phyloP scores from a whole-genome alignment of 2,329 filamentous ascomycete species.

The Pyricularia sp. region DNA sequence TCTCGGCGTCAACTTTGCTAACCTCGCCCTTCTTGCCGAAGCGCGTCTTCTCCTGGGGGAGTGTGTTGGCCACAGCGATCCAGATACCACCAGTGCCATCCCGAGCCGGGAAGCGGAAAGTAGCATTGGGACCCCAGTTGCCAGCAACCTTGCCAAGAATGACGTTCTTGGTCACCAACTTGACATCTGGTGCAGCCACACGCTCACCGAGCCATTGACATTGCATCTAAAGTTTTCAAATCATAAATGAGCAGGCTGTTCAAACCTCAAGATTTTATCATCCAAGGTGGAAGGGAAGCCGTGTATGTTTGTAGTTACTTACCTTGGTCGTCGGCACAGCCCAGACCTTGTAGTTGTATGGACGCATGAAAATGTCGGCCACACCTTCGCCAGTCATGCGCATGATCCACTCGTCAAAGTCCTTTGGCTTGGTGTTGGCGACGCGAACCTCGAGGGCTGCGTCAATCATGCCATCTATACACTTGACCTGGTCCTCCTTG shows the following conservation, averaged over 20 bases:
- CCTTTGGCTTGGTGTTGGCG: constrained; percentile 81
- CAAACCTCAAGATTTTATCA: neutral
- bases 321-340: constrained; percentile 96
- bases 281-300: neutral
- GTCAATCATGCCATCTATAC: constrained; percentile 93
- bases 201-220: constrained; percentile 97
- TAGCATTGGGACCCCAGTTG: constrained; percentile 96
- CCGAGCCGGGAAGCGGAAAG: constrained; percentile 93
- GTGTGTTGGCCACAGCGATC: constrained; percentile 90
- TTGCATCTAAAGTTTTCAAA: constrained; percentile 69
- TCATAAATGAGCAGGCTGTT: constrained; percentile 2
- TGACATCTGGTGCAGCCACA: constrained; percentile 93
- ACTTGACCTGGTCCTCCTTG: constrained; percentile 93
- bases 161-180: constrained; percentile 86
- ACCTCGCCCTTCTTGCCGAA: constrained; percentile 83
- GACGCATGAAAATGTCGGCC: constrained; percentile 95
- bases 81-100: constrained; percentile 98
- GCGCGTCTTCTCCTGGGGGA: constrained; percentile 84
- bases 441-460: constrained; percentile 81
- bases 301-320: constrained; percentile 19
- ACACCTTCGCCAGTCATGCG: constrained; percentile 84
- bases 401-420: constrained; percentile 98
- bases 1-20: constrained; percentile 74
- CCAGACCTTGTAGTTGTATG: constrained; percentile 99
- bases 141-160: constrained; percentile 93